A percentile compares a stretch with the other conserved stretches of the same genome.
These are phyloP conservation scores for Crucihimalaya himalaica DNA, from an alignment of 345 rosid genomes.

Conservation along the genomic window DNA sequence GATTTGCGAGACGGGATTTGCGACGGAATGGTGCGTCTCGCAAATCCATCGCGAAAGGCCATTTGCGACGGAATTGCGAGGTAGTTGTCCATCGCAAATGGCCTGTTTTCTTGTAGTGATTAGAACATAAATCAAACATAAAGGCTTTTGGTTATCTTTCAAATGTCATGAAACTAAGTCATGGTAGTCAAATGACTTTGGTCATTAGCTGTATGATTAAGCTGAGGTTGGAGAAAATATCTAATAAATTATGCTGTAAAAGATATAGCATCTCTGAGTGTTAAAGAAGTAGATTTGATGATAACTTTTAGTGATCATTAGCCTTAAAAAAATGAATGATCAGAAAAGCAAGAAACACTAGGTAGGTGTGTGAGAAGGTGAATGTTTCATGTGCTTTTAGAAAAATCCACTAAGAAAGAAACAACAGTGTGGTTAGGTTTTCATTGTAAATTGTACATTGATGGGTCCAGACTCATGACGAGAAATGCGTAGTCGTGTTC, in stretches of 20 bases:
- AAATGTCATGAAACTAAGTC: neutral
- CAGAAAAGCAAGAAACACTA: neutral
- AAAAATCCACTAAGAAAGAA: neutral
- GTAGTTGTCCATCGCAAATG: too few species aligned
- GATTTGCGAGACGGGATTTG: too few species aligned
- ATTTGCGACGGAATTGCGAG: too few species aligned
- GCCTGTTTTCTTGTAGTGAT: too few species aligned
- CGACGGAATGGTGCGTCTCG: too few species aligned
- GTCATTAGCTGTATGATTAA: neutral
- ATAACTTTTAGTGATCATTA: neutral
- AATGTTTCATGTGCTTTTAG: neutral
- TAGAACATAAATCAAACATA: too few species aligned
- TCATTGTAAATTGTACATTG: neutral
- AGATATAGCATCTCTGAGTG: neutral
- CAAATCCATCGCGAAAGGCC: too few species aligned
- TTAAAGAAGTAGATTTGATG: neutral
- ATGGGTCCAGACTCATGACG: neutral
- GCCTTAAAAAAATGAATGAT: neutral
- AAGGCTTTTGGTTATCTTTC: too few species aligned
- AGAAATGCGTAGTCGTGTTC: constrained; percentile 5
- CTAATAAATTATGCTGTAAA: neutral
- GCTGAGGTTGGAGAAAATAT: too few species aligned
- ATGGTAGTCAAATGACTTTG: neutral
- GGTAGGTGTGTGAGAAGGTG: neutral
- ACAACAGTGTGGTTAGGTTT: neutral